These are phyloP conservation scores for Phytophthora capsici DNA, from an alignment of 352 stramenopile species.

Conservation along the genomic window DNA sequence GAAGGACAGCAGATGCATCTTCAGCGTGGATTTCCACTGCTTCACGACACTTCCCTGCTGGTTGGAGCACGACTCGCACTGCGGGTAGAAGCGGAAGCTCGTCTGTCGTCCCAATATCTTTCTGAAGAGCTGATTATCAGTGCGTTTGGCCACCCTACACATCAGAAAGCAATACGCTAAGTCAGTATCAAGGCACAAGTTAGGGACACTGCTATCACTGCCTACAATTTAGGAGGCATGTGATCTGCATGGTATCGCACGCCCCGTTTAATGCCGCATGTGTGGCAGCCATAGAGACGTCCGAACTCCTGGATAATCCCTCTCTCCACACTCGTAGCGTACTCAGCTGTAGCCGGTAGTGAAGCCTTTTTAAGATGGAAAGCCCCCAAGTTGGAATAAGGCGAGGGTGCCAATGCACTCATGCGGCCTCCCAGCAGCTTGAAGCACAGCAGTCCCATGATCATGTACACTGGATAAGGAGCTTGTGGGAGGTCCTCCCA, in stretches of 20 bases:
- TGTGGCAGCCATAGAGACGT: slow-evolving; percentile 83
- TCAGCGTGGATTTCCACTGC: slow-evolving; percentile 65
- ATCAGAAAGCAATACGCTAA: not conserved
- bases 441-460: slow-evolving; percentile 81
- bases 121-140: slow-evolving; percentile 53
- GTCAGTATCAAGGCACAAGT: too few relatives aligned
- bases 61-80: slow-evolving; percentile 87
- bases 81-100: slow-evolving; percentile 82
- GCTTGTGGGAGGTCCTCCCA: slow-evolving; percentile 48
- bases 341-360: slow-evolving; percentile 75
- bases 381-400: slow-evolving; percentile 75
- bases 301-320: slow-evolving; percentile 84
- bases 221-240: slow-evolving; percentile 86
- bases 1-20: slow-evolving; percentile 66
- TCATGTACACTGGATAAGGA: slow-evolving; percentile 69
- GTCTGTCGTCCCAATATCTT: slow-evolving; percentile 56
- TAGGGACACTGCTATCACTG: too few relatives aligned
- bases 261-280: slow-evolving; percentile 69
- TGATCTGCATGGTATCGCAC: slow-evolving; percentile 85
- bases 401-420: slow-evolving; percentile 75
- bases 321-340: slow-evolving; percentile 66
- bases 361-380: slow-evolving; percentile 84
- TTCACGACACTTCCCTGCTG: slow-evolving; percentile 71
- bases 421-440: slow-evolving; percentile 76
- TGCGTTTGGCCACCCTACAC: slow-evolving; percentile 62